Conservation (phyloP, 805 yeast species). For the Vanderwaltozyma tropicalis region DNA sequence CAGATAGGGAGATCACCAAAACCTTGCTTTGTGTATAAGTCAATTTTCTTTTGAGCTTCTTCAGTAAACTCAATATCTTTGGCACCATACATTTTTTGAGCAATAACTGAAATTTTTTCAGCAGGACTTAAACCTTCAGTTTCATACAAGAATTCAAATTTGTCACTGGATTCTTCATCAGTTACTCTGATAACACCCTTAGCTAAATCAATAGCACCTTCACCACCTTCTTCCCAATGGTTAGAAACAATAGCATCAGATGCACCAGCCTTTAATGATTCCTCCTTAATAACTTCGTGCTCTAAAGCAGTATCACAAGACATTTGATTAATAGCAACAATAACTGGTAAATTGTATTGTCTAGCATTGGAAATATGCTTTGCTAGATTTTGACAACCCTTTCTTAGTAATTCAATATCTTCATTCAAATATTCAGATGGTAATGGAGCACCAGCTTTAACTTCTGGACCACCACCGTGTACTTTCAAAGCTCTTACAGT, state of each 20-base stretch:
- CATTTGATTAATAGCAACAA: slow-evolving; percentile 75
- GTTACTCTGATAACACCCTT: slow-evolving; percentile 57
- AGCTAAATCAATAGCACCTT: slow-evolving; percentile 68
- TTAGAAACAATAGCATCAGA: slow-evolving; percentile 67
- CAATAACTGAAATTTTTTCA: slow-evolving; percentile 56
- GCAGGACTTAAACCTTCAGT: slow-evolving; percentile 49
- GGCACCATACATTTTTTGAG: slow-evolving; percentile 72
- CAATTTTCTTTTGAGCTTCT: slow-evolving; percentile 60
- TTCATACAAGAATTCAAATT: slow-evolving; percentile 49
- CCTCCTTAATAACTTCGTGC: slow-evolving; percentile 55
- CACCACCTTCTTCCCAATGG: slow-evolving; percentile 85
- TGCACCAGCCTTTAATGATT: slow-evolving; percentile 70
- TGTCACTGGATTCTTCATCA: slow-evolving; percentile 32
- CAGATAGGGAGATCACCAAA: slow-evolving; percentile 71
- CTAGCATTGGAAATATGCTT: slow-evolving; percentile 69
- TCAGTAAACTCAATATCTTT: slow-evolving; percentile 57
- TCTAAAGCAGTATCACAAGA: slow-evolving; percentile 62
- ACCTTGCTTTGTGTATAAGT: slow-evolving; percentile 60
- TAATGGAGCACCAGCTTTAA: slow-evolving; percentile 72
- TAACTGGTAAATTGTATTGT: slow-evolving; percentile 65
- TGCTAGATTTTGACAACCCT: slow-evolving; percentile 65
- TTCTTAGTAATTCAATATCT: slow-evolving; percentile 54
- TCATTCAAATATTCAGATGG: slow-evolving; percentile 66
- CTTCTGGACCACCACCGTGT: slow-evolving; percentile 86
- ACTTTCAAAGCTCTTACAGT: slow-evolving; percentile 76